Conservation (phyloP, 2,329 filamentous ascomycete genomes). For the Fusarium agapanthi region DNA sequence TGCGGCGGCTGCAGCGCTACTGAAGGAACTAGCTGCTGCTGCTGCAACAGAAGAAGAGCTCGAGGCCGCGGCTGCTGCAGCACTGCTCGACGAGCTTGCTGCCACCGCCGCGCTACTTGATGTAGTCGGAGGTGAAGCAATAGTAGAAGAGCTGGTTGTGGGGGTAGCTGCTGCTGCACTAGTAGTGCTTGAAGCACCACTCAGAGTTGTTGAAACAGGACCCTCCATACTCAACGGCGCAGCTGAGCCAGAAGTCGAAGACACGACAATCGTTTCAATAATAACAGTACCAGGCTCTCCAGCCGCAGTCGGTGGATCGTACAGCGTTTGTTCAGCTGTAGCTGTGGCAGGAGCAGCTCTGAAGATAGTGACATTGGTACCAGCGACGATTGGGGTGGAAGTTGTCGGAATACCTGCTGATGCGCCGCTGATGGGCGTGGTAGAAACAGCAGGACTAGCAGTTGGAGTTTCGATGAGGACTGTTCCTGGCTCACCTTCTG, state of each 20-base stretch:
- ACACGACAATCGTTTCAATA: not conserved
- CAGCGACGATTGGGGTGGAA: not conserved
- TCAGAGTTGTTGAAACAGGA: not conserved
- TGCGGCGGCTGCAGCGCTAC: too few species aligned
- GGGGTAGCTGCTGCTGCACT: not conserved
- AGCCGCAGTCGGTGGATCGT: slow-evolving; percentile 1
- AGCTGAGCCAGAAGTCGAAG: not conserved
- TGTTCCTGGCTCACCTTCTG: not conserved
- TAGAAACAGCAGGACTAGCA: accelerated
- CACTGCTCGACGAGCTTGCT: not conserved
- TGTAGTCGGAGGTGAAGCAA: not conserved
- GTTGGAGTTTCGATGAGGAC: slow-evolving; percentile 18
- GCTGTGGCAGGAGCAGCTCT: not conserved
- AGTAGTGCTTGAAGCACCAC: not conserved
- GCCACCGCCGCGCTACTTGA: not conserved
- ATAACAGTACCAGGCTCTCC: slow-evolving; percentile 17
- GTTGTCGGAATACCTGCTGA: not conserved
- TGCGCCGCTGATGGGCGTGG: not conserved
- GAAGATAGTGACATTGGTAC: slow-evolving; percentile 5
- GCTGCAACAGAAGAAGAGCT: too few species aligned
- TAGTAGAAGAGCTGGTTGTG: not conserved
- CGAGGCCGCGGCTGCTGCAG: accelerated
- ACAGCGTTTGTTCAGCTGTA: slow-evolving; percentile 5
- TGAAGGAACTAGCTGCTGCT: too few species aligned
- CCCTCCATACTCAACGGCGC: not conserved